phyloP scores from a whole-genome alignment of 1,284 basidiomycete genomes.

The Boletellus deceptivus region DNA sequence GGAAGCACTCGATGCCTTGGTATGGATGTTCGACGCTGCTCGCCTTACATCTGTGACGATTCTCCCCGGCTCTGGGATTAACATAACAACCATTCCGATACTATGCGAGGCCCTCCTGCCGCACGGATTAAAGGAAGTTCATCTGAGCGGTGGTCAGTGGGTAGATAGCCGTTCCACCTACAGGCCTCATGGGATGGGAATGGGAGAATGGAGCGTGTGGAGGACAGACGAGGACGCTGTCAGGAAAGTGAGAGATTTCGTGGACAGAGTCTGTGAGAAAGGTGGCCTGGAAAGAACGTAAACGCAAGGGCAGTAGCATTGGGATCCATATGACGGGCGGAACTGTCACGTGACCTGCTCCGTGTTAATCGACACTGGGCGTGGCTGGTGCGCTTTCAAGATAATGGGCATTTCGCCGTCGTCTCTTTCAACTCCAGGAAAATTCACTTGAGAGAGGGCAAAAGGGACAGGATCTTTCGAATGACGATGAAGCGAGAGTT shows the following conservation, averaged over 20 bases:
- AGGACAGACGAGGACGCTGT: slow-evolving; percentile 53
- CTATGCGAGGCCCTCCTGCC: slow-evolving; percentile 52
- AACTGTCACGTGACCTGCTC: slow-evolving; percentile 27
- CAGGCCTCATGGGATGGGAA: slow-evolving; percentile 60
- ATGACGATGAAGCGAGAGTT: slow-evolving; percentile 70
- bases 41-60: slow-evolving; percentile 41
- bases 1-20: slow-evolving; percentile 45
- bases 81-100: slow-evolving; percentile 45
- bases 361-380: slow-evolving; percentile 14
- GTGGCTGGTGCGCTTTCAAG: slow-evolving; percentile 30
- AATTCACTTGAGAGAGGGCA: slow-evolving; percentile 27
- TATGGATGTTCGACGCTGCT: slow-evolving; percentile 39
- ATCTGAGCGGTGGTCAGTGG: slow-evolving; percentile 70
- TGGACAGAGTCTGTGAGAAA: slow-evolving; percentile 32
- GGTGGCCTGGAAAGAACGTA: too few relatives aligned
- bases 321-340: background rate
- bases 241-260: slow-evolving; percentile 47
- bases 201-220: slow-evolving; percentile 76
- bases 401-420: slow-evolving; percentile 35
- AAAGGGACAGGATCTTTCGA: slow-evolving; percentile 14
- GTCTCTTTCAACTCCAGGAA: slow-evolving; percentile 27
- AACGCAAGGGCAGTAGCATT: too few relatives aligned
- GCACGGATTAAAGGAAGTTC: slow-evolving; percentile 60
- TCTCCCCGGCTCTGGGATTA: slow-evolving; percentile 74
- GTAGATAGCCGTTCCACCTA: slow-evolving; percentile 49